phyloP scores from a whole-genome alignment of 306 rosid species.

The Fagus sylvatica region DNA sequence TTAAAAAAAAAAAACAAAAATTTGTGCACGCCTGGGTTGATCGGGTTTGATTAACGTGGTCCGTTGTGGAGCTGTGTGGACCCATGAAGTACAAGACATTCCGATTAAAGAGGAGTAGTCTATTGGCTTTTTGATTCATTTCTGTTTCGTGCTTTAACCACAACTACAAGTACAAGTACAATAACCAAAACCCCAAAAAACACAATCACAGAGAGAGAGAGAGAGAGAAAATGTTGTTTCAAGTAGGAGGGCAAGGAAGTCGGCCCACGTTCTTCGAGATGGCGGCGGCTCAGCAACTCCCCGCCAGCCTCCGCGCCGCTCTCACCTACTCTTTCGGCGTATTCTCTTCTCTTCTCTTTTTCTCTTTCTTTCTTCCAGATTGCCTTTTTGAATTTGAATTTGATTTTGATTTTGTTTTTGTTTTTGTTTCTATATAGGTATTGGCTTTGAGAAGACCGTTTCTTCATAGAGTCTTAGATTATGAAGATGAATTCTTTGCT shows the following conservation, averaged over 20 bases:
- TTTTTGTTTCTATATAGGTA: conserved; percentile 34
- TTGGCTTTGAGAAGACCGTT: conserved; percentile 78
- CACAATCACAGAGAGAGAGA: not conserved
- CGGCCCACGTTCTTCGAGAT: conserved; percentile 99
- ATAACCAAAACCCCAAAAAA: no score
- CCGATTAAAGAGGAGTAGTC: no score
- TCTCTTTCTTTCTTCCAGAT: not conserved
- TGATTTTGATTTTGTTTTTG: no score
- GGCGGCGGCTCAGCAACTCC: conserved; percentile 98
- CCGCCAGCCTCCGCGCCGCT: conserved; percentile 88
- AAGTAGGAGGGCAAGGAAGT: conserved; percentile 94
- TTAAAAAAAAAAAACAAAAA: no score
- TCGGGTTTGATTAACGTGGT: no score
- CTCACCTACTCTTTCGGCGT: conserved; percentile 88
- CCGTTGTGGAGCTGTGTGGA: no score
- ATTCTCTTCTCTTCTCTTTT: conserved; percentile 7
- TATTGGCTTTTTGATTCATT: no score
- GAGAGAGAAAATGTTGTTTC: conserved; percentile 67
- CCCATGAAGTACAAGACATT: no score
- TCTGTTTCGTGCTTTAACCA: no score
- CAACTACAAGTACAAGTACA: no score
- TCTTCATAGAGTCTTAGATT: conserved; percentile 70
- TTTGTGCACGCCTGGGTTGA: no score
- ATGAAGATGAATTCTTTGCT: conserved; percentile 77
- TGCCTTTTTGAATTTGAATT: not conserved